Evolutionary conservation across 139 green algal genomes (phyloP).

Genomic region (Closterium sp.): DNA sequence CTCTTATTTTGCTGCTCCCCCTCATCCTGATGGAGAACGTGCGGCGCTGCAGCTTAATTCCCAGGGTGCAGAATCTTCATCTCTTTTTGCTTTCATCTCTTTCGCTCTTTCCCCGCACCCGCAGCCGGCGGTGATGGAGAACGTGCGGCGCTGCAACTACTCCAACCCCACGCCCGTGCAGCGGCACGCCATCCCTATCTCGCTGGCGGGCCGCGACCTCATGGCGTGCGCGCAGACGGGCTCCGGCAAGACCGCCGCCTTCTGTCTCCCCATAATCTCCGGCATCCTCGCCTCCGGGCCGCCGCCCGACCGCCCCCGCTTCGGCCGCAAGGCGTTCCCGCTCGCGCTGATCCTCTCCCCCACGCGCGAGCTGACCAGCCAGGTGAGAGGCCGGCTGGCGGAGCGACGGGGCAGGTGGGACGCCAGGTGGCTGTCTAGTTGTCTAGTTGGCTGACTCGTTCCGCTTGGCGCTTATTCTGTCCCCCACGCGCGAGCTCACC

Average conservation of each 20-base stretch:
- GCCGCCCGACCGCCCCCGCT: conserved; percentile 43
- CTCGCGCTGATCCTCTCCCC: conserved; percentile 86
- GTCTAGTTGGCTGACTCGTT: no score
- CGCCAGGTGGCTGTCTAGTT: no score
- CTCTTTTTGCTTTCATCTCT: background rate
- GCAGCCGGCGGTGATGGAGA: conserved; percentile 70
- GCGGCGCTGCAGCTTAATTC: no score
- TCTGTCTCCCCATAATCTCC: conserved; percentile 98
- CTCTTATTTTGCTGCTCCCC: no score
- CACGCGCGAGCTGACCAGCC: conserved; percentile 88
- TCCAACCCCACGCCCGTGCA: conserved; percentile 97
- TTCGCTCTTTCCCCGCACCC: conserved; percentile 40
- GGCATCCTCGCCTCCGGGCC: conserved; percentile 77
- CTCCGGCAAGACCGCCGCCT: conserved; percentile 97
- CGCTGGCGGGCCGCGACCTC: conserved; percentile 84
- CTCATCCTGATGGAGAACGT: conserved; percentile 79
- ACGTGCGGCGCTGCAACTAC: conserved; percentile 95
- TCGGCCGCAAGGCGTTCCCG: conserved; percentile 82
- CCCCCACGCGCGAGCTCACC: conserved; percentile 89
- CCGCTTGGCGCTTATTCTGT: conserved; percentile 88
- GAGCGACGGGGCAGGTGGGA: no score
- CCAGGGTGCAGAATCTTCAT: no score
- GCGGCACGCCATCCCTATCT: conserved; percentile 94
- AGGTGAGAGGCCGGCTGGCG: no score
- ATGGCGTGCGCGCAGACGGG: conserved; percentile 85